Conservation (phyloP, 441 rosid genomes). For the Euphorbia schlechtendalii region DNA sequence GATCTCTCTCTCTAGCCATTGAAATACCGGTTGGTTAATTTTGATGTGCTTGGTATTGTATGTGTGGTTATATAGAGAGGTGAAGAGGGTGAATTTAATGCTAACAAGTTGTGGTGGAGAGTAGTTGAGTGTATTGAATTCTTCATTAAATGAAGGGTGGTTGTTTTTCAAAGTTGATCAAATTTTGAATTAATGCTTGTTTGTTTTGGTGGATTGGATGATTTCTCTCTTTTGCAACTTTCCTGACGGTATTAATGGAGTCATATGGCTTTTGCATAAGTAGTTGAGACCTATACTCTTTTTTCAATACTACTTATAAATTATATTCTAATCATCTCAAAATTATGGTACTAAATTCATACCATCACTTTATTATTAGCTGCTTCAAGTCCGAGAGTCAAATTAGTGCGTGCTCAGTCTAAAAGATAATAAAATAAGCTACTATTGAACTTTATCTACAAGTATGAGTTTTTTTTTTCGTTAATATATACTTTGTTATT, state of each 20-base stretch:
- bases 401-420: too few species aligned
- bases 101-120: conserved; percentile 32
- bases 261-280: background rate
- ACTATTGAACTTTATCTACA: too few species aligned
- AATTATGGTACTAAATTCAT: too few species aligned
- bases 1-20: conserved; percentile 48
- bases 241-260: background rate
- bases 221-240: conserved; percentile 1
- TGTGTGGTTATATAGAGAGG: conserved; percentile 5
- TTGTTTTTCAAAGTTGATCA: background rate
- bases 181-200: background rate
- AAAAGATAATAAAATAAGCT: too few species aligned
- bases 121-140: conserved; percentile 43
- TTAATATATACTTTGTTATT: too few species aligned
- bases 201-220: background rate
- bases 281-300: background rate
- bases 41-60: background rate
- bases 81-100: conserved; percentile 43
- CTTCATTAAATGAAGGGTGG: conserved; percentile 19
- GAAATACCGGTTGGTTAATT: conserved; percentile 25
- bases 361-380: too few species aligned
- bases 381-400: too few species aligned
- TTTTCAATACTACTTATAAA: background rate
- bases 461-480: too few species aligned
- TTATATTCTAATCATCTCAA: background rate